Conservation (phyloP, 345 rosid genomes). For the Firmiana major region DNA sequence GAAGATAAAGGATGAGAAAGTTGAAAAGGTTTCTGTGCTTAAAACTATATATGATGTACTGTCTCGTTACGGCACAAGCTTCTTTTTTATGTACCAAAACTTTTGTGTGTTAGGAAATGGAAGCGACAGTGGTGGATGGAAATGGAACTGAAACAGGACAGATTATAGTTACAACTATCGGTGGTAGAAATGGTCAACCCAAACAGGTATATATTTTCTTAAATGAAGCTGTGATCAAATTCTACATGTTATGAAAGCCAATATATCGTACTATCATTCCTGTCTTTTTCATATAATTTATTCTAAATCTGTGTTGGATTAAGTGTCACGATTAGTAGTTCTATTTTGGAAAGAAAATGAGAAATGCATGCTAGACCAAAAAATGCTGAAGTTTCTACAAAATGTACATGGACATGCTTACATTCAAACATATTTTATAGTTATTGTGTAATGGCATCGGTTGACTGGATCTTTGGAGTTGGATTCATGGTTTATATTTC, state of each 20-base stretch:
- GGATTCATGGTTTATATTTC: neutral
- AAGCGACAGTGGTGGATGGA: constrained; percentile 12
- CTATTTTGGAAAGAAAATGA: neutral
- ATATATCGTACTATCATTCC: neutral
- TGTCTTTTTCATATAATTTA: neutral
- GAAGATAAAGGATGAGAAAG: constrained; percentile 63
- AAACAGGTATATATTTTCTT: constrained; percentile 8
- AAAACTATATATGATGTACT: neutral
- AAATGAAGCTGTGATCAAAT: neutral
- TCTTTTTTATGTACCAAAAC: neutral
- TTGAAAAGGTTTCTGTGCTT: constrained; percentile 7
- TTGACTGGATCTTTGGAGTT: neutral
- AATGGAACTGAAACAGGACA: constrained; percentile 15
- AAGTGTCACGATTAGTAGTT: neutral
- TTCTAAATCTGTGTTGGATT: neutral
- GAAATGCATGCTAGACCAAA: neutral
- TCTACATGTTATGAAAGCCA: neutral
- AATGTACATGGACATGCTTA: too few relatives aligned
- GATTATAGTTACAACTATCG: constrained; percentile 14
- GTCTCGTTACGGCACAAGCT: neutral
- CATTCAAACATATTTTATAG: too few relatives aligned
- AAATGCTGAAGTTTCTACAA: too few relatives aligned
- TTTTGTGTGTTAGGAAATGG: constrained; percentile 14
- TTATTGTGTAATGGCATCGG: neutral
- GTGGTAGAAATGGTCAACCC: constrained; percentile 18